phyloP scores from a whole-genome alignment of 306 rosid species.

The Casuarina cunninghamiana region DNA sequence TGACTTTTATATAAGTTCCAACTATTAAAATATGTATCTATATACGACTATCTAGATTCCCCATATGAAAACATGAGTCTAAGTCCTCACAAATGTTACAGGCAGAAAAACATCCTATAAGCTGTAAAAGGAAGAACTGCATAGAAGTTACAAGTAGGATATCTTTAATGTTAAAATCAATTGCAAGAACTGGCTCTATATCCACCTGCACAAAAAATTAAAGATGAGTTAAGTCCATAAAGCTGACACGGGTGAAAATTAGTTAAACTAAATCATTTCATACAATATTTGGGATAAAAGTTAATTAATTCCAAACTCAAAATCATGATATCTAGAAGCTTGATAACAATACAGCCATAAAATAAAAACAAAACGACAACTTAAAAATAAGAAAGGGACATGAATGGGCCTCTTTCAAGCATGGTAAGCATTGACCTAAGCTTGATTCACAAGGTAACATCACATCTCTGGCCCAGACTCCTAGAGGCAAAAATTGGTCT shows the following conservation, averaged over 20 bases:
- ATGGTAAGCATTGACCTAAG: neutral
- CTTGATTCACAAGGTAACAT: neutral
- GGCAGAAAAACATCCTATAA: neutral
- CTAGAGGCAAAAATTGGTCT: neutral
- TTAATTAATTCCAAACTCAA: neutral
- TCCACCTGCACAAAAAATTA: constrained; percentile 61
- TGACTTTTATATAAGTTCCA: neutral
- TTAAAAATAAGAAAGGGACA: neutral
- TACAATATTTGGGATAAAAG: neutral
- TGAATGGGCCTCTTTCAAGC: neutral
- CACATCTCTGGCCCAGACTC: neutral
- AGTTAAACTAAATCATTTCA: neutral
- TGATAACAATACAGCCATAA: neutral
- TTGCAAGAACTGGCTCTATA: constrained; percentile 75
- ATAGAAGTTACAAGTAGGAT: constrained; percentile 50
- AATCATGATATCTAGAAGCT: neutral
- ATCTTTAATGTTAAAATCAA: constrained; percentile 87
- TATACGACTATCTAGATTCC: neutral
- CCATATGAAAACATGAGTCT: neutral
- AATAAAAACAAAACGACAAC: neutral
- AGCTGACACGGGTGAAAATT: neutral
- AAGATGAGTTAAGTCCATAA: neutral
- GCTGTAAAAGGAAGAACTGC: neutral
- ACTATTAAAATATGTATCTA: neutral
- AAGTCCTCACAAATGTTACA: neutral